Conservation (phyloP, 2,329 filamentous ascomycete genomes). For the Tolypocladium amazonense region DNA sequence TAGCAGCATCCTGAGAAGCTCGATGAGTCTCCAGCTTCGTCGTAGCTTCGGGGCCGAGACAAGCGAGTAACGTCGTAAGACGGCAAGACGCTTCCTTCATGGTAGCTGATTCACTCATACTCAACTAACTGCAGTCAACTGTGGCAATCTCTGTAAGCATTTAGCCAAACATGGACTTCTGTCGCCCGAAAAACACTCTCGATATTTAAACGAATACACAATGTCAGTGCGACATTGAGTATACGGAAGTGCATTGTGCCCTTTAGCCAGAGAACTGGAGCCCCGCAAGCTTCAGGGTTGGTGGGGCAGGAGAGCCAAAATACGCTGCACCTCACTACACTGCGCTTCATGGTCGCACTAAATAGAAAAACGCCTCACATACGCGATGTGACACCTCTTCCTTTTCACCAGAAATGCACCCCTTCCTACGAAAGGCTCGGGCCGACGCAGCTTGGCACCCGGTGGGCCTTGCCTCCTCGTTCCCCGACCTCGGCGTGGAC, state of each 20-base stretch:
- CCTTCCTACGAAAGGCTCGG: slow-evolving; percentile 7
- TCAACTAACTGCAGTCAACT: too few species aligned
- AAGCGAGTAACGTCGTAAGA: not conserved
- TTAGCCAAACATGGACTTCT: too few species aligned
- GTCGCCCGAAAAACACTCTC: too few species aligned
- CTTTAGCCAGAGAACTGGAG: not conserved
- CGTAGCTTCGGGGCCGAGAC: not conserved
- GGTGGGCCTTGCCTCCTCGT: slow-evolving; percentile 43
- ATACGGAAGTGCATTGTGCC: too few species aligned
- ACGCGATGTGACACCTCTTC: not conserved
- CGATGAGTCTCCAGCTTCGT: not conserved
- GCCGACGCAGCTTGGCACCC: slow-evolving; percentile 32
- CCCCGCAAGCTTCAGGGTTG: not conserved
- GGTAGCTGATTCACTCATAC: not conserved
- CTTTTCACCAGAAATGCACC: slow-evolving; percentile 10
- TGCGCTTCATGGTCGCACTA: not conserved
- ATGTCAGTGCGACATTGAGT: too few species aligned
- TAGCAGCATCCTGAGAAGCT: not conserved
- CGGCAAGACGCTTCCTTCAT: not conserved
- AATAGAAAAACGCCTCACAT: not conserved
- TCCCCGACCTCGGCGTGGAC: slow-evolving; percentile 38
- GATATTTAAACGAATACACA: not conserved
- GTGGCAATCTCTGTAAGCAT: too few species aligned
- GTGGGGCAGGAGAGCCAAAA: not conserved
- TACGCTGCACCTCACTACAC: too few species aligned